Conservation (phyloP, 805 yeast species). For the Candida andamanensis region DNA sequence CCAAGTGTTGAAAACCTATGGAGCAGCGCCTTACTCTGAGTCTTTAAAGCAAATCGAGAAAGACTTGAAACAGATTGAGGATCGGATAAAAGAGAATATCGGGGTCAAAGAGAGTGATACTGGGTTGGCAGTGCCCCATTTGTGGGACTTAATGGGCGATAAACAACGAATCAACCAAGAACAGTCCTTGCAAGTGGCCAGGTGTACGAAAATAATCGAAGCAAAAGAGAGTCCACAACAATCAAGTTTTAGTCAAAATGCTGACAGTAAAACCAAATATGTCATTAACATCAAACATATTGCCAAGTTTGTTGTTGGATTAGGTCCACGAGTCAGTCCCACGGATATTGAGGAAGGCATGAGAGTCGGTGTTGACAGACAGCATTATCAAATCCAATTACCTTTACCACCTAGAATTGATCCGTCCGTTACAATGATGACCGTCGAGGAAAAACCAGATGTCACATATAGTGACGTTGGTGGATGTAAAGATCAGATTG, state of each 20-base stretch:
- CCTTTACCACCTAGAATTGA: constrained; percentile 98
- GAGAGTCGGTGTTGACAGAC: constrained; percentile 99
- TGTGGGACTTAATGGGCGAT: constrained; percentile 98
- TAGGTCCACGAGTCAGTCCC: constrained; percentile 96
- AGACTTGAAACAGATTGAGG: constrained; percentile 80
- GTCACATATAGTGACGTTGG: constrained; percentile 98
- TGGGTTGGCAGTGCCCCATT: constrained; percentile 93
- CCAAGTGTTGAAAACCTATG: constrained; percentile 93
- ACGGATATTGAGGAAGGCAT: constrained; percentile 99
- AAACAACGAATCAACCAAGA: constrained; percentile 89
- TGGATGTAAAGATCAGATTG: constrained; percentile 98
- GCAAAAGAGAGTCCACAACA: constrained; percentile 37
- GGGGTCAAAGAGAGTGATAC: constrained; percentile 96
- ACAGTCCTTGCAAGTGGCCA: constrained; percentile 95
- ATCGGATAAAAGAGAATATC: constrained; percentile 86
- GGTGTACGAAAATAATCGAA: constrained; percentile 95
- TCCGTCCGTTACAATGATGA: constrained; percentile 99
- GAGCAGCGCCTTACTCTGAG: constrained; percentile 92
- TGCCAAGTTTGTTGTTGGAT: constrained; percentile 91
- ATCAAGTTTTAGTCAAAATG: constrained; percentile 41
- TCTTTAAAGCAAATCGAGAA: constrained; percentile 77
- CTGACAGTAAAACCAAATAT: constrained; percentile 84
- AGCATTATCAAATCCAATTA: constrained; percentile 91
- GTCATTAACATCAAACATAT: constrained; percentile 96
- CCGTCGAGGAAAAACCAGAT: constrained; percentile 98